Percentiles rank a stretch among this genome's conserved stretches.
Conservation (phyloP, 805 yeast genomes). For the Hanseniaspora vineae region DNA sequence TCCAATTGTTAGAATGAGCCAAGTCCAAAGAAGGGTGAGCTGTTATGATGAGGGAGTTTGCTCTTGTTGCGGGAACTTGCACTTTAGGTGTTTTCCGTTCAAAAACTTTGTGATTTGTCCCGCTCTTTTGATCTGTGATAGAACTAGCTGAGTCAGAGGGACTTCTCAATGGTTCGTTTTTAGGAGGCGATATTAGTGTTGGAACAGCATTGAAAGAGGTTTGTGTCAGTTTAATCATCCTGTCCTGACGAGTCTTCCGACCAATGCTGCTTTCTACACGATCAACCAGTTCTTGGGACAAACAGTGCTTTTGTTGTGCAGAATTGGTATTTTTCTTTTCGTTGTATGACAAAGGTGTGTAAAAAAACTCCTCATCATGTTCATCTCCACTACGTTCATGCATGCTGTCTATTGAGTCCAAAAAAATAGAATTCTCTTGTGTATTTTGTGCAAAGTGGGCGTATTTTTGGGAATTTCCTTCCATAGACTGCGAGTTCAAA, state of each 20-base stretch:
- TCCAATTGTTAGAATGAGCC: not conserved
- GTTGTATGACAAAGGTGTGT: not conserved
- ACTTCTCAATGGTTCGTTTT: not conserved
- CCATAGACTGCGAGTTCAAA: no score
- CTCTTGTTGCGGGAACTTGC: constrained; percentile 23
- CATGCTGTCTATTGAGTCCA: not conserved
- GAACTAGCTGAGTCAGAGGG: no score
- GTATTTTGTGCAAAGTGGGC: not conserved
- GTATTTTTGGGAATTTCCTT: not conserved
- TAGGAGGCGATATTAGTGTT: constrained; percentile 17
- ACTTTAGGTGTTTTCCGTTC: constrained; percentile 1
- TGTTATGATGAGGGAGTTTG: constrained; percentile 9
- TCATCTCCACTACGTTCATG: not conserved
- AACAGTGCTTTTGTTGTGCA: no score
- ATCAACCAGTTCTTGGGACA: no score
- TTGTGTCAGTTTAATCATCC: constrained; percentile 17
- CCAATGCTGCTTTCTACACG: no score
- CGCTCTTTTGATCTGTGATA: no score
- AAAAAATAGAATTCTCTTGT: not conserved
- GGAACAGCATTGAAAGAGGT: constrained; percentile 19
- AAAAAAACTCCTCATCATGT: not conserved
- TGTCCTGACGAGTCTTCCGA: no score
- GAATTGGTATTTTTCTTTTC: no score
- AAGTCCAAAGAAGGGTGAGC: not conserved
- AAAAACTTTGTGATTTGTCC: constrained; percentile 1